Base-by-base conservation (phyloP, 495 filamentous ascomycete genomes). In the Tuber borchii region DNA sequence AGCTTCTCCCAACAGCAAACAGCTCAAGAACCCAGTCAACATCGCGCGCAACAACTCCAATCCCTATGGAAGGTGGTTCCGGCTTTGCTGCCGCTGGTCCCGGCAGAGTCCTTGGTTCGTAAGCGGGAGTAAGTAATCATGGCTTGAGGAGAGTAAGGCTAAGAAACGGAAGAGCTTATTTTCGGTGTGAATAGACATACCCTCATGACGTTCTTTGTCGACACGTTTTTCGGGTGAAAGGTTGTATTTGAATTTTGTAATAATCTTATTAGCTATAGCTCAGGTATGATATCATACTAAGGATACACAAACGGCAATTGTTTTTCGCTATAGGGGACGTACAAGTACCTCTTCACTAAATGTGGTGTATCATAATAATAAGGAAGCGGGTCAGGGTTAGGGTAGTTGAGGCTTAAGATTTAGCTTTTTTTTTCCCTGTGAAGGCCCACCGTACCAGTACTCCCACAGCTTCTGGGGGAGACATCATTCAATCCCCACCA, bases 1-100 rank as follows among this genome's bases (percentile, higher is more conserved):
- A 82, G 69, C 75, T 82, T 44, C 65, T 82, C 44, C 81, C 81
- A 1, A 80, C 73, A 68, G 56, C 78, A 12, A 72, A 69, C 37
- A 73, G 70, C 12, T 70, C 78, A 48, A 79, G 77, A 68, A 42
- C 69, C 40, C 6, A 42, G 31, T 48, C 73, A n/a, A n/a, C 77
- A 2, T 71, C 77, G 22, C 17, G 40, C 16, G 56, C 31, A 44
- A 56, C 76, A 26, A 44, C 70, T 12, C 42, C 70, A 17, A 40
- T 26, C 2, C 69, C 69, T 4, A 72, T 75, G 46, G 74, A 71
- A 40, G 26, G 70, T 61, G 76, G 51, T 34, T 34, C 56, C 14
- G 56, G 56, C 2, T 79, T 79, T 72, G 69, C 77, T 61, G 61
- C 70, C 40, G 71, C 77, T 0, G 77, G 78, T 14, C 76, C 77